Evolutionary conservation across 345 rosid species (phyloP).

Genomic region (Syzygium oleosum): DNA sequence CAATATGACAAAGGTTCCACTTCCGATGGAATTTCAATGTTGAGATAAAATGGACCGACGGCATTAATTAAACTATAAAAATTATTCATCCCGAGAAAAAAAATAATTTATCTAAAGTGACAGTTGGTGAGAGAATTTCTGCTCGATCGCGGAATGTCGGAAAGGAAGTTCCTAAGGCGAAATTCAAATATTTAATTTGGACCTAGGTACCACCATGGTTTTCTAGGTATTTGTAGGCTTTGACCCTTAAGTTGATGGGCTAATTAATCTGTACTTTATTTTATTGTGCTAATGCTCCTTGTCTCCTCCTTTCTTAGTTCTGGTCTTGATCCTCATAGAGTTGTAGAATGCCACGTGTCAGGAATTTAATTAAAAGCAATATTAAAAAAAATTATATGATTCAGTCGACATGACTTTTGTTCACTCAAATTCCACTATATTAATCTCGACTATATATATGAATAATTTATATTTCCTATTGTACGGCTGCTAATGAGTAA

Average conservation of each 20-base stretch:
- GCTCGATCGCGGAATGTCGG: neutral
- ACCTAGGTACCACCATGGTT: neutral
- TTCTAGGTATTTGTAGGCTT: neutral
- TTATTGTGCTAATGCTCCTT: neutral
- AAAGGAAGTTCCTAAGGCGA: neutral
- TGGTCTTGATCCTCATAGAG: neutral
- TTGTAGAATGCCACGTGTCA: neutral
- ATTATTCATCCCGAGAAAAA: neutral
- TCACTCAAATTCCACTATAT: neutral
- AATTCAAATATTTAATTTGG: neutral
- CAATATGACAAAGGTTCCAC: constrained; percentile 3
- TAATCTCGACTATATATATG: neutral
- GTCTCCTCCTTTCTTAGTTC: neutral
- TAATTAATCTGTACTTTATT: neutral
- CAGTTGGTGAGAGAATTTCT: neutral
- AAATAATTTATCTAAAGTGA: neutral
- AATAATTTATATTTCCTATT: too few species aligned
- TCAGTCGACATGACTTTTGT: accelerated
- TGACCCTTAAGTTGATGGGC: neutral
- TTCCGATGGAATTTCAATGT: neutral
- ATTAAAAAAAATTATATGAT: too few species aligned
- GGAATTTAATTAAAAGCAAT: too few species aligned
- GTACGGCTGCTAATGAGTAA: too few species aligned
- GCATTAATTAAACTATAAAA: neutral
- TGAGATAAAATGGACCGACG: neutral